phyloP scores from a whole-genome alignment of 2,329 filamentous ascomycete genomes.

The Botrytis fragariae region DNA sequence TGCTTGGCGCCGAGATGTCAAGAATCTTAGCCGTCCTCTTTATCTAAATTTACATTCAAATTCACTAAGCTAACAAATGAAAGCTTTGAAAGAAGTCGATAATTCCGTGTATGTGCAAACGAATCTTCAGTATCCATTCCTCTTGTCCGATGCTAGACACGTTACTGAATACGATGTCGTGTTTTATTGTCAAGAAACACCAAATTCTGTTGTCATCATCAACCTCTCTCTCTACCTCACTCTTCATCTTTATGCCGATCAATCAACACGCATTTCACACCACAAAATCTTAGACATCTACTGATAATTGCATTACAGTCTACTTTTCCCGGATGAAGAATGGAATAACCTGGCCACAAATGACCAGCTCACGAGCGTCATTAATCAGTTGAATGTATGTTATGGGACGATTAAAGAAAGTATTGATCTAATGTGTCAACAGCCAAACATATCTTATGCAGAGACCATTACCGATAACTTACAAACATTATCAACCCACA shows the following conservation, averaged over 20 bases:
- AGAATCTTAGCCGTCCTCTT: constrained; percentile 21
- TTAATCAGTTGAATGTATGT: constrained; percentile 34
- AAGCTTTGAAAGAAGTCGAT: constrained; percentile 34
- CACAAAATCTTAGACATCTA: constrained; percentile 3
- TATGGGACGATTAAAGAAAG: background rate
- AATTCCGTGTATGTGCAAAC: constrained; percentile 33
- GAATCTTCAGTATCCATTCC: background rate
- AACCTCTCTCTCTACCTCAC: background rate
- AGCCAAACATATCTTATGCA: constrained; percentile 37
- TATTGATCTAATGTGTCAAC: constrained; percentile 1
- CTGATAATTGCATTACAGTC: constrained; percentile 30
- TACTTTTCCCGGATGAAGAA: constrained; percentile 36
- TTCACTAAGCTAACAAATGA: constrained; percentile 15
- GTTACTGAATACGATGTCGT: background rate
- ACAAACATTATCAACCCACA: constrained; percentile 71
- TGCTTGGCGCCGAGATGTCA: constrained; percentile 25
- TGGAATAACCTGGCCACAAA: constrained; percentile 29
- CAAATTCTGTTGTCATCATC: background rate
- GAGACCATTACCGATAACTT: constrained; percentile 55
- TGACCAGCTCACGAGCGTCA: constrained; percentile 23
- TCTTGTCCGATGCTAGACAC: background rate
- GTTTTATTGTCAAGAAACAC: background rate
- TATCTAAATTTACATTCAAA: no score
- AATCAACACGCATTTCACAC: background rate
- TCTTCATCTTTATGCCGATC: background rate